Conservation (phyloP, 352 stramenopile species). For the Phytophthora syringae region DNA sequence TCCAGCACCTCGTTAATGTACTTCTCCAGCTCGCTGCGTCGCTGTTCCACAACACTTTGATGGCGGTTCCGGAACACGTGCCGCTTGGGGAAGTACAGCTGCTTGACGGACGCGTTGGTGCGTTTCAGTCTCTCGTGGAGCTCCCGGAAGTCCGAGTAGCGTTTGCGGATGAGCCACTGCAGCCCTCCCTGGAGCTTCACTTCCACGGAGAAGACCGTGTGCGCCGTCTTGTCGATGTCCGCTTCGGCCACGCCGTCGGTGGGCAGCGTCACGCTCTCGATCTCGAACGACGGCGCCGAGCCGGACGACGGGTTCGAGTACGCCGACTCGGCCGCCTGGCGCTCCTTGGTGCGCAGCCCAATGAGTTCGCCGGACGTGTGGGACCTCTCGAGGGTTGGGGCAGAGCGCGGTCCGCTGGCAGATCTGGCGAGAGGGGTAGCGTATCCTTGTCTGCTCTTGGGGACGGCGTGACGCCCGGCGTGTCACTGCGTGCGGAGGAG, state of each 20-base stretch:
- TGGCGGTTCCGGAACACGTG: constrained; percentile 88
- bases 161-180: constrained; percentile 91
- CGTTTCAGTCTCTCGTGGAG: constrained; percentile 86
- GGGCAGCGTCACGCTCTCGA: constrained; percentile 81
- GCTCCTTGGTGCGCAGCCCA: constrained; percentile 56
- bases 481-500: constrained; percentile 15
- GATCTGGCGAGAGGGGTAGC: constrained; percentile 18
- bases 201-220: constrained; percentile 86
- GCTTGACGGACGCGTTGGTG: constrained; percentile 79
- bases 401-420: constrained; percentile 27
- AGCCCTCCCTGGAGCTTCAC: constrained; percentile 79
- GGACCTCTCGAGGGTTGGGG: constrained; percentile 67
- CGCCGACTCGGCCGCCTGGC: constrained; percentile 53
- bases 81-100: constrained; percentile 86
- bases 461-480: not conserved
- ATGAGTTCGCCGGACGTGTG: constrained; percentile 80
- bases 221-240: constrained; percentile 83
- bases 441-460: constrained; percentile 17
- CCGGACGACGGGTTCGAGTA: constrained; percentile 44
- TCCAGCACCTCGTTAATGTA: constrained; percentile 90
- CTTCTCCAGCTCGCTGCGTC: constrained; percentile 84
- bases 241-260: constrained; percentile 71
- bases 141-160: constrained; percentile 90
- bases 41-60: constrained; percentile 87
- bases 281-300: constrained; percentile 78